Percentiles rank a stretch among this genome's conserved stretches.
These are phyloP conservation scores for Pseudocercospora fuligena DNA, from an alignment of 2,329 filamentous ascomycete genomes.

Conservation along the genomic window DNA sequence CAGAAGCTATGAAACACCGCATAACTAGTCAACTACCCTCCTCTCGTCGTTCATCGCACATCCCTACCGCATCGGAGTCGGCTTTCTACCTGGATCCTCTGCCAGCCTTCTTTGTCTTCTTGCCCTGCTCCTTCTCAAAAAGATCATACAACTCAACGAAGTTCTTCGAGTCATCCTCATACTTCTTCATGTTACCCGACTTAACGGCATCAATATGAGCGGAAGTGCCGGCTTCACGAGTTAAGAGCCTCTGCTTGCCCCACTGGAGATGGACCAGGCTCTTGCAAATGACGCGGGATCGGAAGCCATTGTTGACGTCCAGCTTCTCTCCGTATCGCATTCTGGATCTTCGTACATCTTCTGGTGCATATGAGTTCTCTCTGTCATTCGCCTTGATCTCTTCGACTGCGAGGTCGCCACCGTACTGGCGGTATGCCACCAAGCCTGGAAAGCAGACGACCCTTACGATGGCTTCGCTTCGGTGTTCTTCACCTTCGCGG, in stretches of 20 bases:
- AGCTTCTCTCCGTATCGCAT: conserved; percentile 12
- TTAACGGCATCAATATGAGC: conserved; percentile 34
- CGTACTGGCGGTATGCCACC: conserved; percentile 36
- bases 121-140: neutral
- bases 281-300: conserved; percentile 36
- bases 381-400: conserved; percentile 27
- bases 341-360: conserved; percentile 12
- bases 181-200: conserved; percentile 31
- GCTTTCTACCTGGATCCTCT: neutral
- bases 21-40: neutral
- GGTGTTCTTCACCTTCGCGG: conserved; percentile 18
- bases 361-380: conserved; percentile 15
- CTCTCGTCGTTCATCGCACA: neutral
- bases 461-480: conserved; percentile 36
- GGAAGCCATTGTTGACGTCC: conserved; percentile 33
- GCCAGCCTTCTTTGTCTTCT: neutral
- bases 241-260: conserved; percentile 38
- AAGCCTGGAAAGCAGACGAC: conserved; percentile 37
- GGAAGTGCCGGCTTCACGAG: conserved; percentile 38
- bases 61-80: neutral
- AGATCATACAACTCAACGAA: conserved; percentile 35
- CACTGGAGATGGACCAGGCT: conserved; percentile 36
- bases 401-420: conserved; percentile 30
- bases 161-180: conserved; percentile 43
- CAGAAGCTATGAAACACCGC: conserved; percentile 3